phyloP scores from a whole-genome alignment of 345 rosid genomes.

The Bruguiera parviflora region DNA sequence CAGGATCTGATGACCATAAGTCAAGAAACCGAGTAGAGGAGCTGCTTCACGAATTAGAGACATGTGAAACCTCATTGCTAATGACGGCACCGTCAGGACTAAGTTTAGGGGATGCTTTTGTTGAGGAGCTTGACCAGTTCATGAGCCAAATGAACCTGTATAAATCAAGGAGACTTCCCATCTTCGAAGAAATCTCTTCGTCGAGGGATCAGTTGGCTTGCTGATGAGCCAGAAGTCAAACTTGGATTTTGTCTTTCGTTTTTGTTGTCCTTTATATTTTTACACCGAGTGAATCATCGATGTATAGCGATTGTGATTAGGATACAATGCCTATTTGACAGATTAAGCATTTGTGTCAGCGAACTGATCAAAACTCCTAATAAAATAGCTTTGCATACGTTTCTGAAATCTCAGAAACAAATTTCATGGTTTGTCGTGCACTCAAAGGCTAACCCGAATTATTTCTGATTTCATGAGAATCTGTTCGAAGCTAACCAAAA shows the following conservation, averaged over 20 bases:
- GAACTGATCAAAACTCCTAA: too few species aligned
- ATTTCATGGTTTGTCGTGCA: too few species aligned
- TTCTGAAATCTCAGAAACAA: too few species aligned
- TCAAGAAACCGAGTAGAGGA: constrained; percentile 43
- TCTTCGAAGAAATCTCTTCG: constrained; percentile 79
- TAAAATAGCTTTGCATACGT: too few species aligned
- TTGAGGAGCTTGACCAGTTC: constrained; percentile 55
- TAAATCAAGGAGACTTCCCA: constrained; percentile 80
- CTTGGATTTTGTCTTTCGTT: background rate
- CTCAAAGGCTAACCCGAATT: too few species aligned
- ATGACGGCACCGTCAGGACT: background rate
- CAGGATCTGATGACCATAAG: constrained; percentile 58
- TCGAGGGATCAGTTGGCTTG: constrained; percentile 64
- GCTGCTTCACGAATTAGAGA: constrained; percentile 14
- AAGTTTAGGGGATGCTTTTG: constrained; percentile 47
- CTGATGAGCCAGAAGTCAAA: constrained; percentile 8
- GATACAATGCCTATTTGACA: too few species aligned
- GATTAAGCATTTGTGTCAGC: too few species aligned
- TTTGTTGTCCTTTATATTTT: background rate
- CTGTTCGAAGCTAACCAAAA: too few species aligned
- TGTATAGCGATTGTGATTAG: too few species aligned
- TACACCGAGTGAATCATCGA: background rate
- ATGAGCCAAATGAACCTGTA: constrained; percentile 50
- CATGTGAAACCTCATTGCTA: background rate
- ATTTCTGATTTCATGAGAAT: too few species aligned